Base-by-base conservation (phyloP, 768 basidiomycete species). In the Boletales sp. region DNA sequence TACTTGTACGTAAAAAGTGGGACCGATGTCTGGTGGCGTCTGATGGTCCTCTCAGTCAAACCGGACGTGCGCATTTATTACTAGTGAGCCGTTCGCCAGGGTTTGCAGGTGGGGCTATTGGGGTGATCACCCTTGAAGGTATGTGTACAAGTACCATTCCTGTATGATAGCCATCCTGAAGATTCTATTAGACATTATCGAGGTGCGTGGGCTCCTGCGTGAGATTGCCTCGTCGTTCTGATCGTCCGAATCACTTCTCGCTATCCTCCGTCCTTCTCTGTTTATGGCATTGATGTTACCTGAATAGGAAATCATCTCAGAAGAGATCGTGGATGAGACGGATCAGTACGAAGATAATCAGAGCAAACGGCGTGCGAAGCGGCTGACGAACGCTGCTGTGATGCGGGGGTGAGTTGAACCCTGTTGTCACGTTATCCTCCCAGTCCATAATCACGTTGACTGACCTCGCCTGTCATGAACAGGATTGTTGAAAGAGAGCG, bases 241-340 rank as follows among this genome's bases (percentile, higher is more conserved):
- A 40, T 48, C 24, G 42, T 24, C 5, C 24, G 24, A 5, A 24
- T 24, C 24, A 24, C 24, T 24, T 24, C 24, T 24, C 11, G 10
- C 21, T 44, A 8, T 55, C n/a, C 45, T 24, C 29, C 42, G n/a
- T 19, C 18, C 8, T 7, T 12, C n/a, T 14, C 11, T 18, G 17
- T 18, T 32, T 10, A 8, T 18, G 49, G 19, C 31, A 32, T 24
- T 45, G 46, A 14, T 34, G 5, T 47, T 32, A 48, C 36, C 46
- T 52, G 66, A 63, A 54, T 69, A 90, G 79, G 94, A 95, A 77
- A 97, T 98, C 54, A 90, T 97, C 17, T 86, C 88, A 0, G 93
- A 97, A 69, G 94, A 97, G 65, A 95, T 97, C 47, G 87, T 95
- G 29, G 94, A 95, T 60, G 94, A 97, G 69, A 95, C 93, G 3